Percentiles rank a stretch among this genome's conserved stretches.
Evolutionary conservation across 176 grass and related monocot genomes (phyloP).

Genomic region (Bolboschoenus planiculmis): DNA sequence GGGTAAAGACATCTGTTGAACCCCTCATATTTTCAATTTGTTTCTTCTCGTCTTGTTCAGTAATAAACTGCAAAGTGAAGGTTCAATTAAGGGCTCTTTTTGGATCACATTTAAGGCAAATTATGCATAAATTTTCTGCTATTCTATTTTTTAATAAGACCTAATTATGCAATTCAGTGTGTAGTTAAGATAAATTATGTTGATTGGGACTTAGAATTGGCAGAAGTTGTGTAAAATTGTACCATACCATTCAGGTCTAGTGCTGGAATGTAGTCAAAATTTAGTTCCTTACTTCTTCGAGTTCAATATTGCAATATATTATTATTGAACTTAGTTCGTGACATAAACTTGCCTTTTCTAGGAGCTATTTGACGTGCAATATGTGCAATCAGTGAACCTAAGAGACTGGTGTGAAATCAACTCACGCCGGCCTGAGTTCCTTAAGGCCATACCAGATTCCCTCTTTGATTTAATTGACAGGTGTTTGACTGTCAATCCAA

Average conservation of each 20-base stretch:
- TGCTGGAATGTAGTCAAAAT: neutral
- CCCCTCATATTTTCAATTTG: neutral
- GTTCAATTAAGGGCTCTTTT: neutral
- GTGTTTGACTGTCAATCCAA: conserved; percentile 79
- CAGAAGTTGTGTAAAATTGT: neutral
- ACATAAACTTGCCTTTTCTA: conserved; percentile 13
- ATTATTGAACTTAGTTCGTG: neutral
- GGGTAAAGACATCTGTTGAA: neutral
- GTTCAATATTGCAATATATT: neutral
- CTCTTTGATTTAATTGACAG: conserved; percentile 76
- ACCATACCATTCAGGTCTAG: neutral
- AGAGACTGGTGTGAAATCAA: conserved; percentile 61
- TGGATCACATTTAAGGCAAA: neutral
- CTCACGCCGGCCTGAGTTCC: conserved; percentile 51
- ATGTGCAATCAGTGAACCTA: conserved; percentile 39
- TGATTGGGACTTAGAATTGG: neutral
- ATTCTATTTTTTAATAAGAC: neutral
- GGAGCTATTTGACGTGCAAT: conserved; percentile 65
- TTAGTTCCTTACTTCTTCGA: neutral
- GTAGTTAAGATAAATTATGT: neutral
- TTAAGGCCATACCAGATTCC: conserved; percentile 41
- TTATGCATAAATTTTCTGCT: neutral
- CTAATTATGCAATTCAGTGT: neutral
- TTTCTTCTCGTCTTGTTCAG: neutral
- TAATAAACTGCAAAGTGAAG: neutral